Base-by-base conservation (phyloP, 495 filamentous ascomycete genomes). In the Niebla homalea region DNA sequence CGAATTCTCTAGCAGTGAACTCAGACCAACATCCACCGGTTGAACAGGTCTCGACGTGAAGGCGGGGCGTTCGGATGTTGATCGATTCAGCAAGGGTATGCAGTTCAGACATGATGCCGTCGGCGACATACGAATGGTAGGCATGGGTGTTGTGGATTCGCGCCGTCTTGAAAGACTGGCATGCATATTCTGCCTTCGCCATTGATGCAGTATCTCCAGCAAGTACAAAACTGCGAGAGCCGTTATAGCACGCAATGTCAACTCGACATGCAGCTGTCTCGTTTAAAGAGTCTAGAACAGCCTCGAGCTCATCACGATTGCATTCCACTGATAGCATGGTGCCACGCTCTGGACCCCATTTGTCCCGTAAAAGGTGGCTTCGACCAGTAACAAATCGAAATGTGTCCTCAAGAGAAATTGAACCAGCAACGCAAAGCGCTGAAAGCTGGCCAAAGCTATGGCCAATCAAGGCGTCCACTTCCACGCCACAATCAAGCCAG, bases 381-480 rank as follows among this genome's bases (percentile, higher is more conserved):
- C 77, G 65, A 0, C 60, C 64, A 1, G 62, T 50, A 1, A 79
- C 60, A 1, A 77, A 32, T 5, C 50, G 59, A 11, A 79, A 51
- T 0, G 58, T 57, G 51, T 72, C 68, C 2, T 52, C 10, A 0
- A 74, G 51, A 8, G 57, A 63, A 1, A 73, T 42, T 1, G 46
- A 47, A 0, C 63, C 70, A 14, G 70, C 63, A 1, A 76, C 38
- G 45, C 61, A 66, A 3, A 76, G 44, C 1, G 67, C 71, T 0
- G 68, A 68, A 4, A 74, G 50, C 44, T 76, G 66, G 2, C 70
- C 73, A 50, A 76, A 71, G 56, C 70, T 74, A 52, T 79, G 76
- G 5, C 76, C 76, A 5, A 77, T 57, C 6, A 78, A 55, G 2
- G 69, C 62, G n/a, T 53, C 51, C 0, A 69, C 52, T 25, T 57